These are phyloP conservation scores for Aspergillus sclerotialis DNA, from an alignment of 2,329 filamentous ascomycete genomes.

Conservation along the genomic window DNA sequence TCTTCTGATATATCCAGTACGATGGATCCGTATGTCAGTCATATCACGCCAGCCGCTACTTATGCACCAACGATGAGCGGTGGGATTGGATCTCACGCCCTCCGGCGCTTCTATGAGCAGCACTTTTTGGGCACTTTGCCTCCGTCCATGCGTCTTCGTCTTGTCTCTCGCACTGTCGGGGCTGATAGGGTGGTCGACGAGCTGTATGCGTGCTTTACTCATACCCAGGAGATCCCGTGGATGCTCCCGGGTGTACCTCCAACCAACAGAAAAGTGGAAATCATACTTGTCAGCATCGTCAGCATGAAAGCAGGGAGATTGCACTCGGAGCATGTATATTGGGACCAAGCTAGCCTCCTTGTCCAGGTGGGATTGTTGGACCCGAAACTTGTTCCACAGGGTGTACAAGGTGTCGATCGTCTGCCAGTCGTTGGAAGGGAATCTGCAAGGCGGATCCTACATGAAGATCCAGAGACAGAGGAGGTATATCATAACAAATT, in stretches of 20 bases:
- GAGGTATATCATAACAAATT: conserved; percentile 29
- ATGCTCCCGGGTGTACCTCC: conserved; percentile 52
- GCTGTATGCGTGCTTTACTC: conserved; percentile 50
- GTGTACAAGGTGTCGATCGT: conserved; percentile 32
- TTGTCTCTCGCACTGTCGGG: conserved; percentile 53
- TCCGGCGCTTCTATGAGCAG: conserved; percentile 48
- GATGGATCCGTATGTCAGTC: conserved; percentile 23
- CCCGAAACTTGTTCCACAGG: conserved; percentile 46
- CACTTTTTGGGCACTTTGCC: conserved; percentile 50
- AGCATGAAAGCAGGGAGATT: conserved; percentile 47
- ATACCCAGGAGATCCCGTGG: conserved; percentile 52
- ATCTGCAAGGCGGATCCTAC: conserved; percentile 32
- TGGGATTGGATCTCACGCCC: conserved; percentile 34
- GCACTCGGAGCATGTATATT: conserved; percentile 54
- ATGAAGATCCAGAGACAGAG: conserved; percentile 29
- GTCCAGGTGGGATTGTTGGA: conserved; percentile 54
- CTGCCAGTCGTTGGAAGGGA: conserved; percentile 36
- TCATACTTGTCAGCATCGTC: conserved; percentile 52
- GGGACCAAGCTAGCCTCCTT: conserved; percentile 56
- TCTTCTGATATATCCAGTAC: conserved; percentile 20
- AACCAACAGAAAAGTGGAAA: conserved; percentile 51
- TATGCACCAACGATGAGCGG: conserved; percentile 33
- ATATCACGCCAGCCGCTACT: conserved; percentile 23
- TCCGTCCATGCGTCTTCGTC: conserved; percentile 44
- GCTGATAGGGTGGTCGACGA: conserved; percentile 56